These are phyloP conservation scores for Trichoderma sp. DNA, from an alignment of 2,329 filamentous ascomycete genomes.

Conservation along the genomic window DNA sequence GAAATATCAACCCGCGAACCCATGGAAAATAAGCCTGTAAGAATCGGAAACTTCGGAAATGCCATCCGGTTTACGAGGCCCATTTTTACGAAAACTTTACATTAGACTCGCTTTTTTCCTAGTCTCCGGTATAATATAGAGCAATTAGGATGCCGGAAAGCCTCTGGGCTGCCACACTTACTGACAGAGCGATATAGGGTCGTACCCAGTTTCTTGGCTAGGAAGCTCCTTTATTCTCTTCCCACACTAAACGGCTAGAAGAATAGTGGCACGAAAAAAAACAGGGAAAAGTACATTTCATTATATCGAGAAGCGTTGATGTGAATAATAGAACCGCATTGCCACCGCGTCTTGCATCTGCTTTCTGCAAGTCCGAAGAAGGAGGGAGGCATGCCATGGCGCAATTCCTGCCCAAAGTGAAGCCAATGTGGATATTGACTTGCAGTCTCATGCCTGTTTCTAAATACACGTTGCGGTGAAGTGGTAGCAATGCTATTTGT, in stretches of 20 bases:
- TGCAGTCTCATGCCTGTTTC: background rate
- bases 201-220: background rate
- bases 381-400: background rate
- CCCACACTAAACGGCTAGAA: background rate
- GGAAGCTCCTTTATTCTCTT: background rate
- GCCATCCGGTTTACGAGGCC: background rate
- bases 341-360: slow-evolving; percentile 16
- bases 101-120: too few relatives aligned
- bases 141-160: background rate
- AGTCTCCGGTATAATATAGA: background rate
- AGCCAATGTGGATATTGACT: background rate
- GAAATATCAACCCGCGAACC: background rate
- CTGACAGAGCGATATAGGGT: background rate
- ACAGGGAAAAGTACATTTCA: background rate
- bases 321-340: background rate
- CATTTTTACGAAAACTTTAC: background rate
- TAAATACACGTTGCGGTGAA: background rate
- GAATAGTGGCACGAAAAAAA: background rate
- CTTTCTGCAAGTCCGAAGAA: slow-evolving; percentile 2
- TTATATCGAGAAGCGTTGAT: background rate
- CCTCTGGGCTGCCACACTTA: background rate
- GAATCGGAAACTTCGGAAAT: background rate
- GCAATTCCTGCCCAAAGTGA: slow-evolving; percentile 9
- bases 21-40: too few relatives aligned
- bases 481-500: background rate